Base-by-base conservation (phyloP, 2,329 filamentous ascomycete species). In the Hypoxylon sp. region DNA sequence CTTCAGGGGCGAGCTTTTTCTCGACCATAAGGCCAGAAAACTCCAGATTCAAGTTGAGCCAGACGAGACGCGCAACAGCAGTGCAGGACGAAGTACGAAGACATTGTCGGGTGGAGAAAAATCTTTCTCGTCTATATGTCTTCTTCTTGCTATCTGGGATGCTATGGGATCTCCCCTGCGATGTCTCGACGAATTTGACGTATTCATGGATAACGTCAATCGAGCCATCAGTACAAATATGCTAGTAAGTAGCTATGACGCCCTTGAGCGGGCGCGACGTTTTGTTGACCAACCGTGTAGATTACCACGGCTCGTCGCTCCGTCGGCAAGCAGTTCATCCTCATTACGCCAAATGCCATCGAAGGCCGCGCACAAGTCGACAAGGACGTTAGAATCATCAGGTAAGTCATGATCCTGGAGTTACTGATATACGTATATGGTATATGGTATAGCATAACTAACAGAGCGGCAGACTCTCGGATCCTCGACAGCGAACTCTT, bases 171-270 rank as follows among this genome's bases (percentile, higher is more conserved):
- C 91, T 12, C 93, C 92, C 0, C 88, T 99, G 54, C 85, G 94
- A 45, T 99, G 94, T 67, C 78, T 99, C 44, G 94, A 99, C 72
- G 94, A 99, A 72, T 99, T 97, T 67, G 94, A 99, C 69, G 94
- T 99, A 21, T 99, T 97, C 78, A 99, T 99, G 94, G 94, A 99
- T 72, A 91, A 88, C 62, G 90, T 97, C 51, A 99, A 99, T 71
- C 86, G 94, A 54, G 90, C 89, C 47, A 89, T 95, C 62, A 95
- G 90, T 68, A 96, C 96, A 63, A 89, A 89, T 57, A 91, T 99
- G 88, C 89, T 99, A 71, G 88, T 91, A 75, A 76, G 86, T 79
- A 31, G 1, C 30, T 40, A n/a, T 20, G n/a, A n/a, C n/a, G n/a
- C 21, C 16, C 17, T 31, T 9, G 17, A 15, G 19, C 13, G 8